Conservation (phyloP, 495 filamentous ascomycete species). For the Acidiella bohemica region DNA sequence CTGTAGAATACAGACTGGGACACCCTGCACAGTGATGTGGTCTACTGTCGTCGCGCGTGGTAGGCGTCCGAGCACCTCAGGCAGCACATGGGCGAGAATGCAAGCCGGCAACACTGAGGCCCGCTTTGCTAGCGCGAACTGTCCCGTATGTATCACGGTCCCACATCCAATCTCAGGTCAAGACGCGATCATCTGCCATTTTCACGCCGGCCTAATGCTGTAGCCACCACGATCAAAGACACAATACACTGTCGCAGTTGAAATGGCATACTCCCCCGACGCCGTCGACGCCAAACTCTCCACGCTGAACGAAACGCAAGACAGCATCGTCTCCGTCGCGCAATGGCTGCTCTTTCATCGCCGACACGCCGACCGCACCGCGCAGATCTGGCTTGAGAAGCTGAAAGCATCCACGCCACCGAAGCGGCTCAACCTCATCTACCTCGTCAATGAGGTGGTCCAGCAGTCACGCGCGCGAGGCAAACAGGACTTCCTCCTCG, state of each 20-base stretch:
- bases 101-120: no score
- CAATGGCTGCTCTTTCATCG: slow-evolving; percentile 99
- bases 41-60: no score
- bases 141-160: no score
- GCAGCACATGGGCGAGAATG: no score
- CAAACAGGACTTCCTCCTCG: slow-evolving; percentile 81
- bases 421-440: slow-evolving; percentile 82
- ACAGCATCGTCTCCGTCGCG: slow-evolving; percentile 84
- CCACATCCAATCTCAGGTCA: no score
- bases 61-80: no score
- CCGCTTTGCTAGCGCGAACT: no score
- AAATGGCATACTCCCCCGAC: slow-evolving; percentile 90
- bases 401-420: slow-evolving; percentile 64
- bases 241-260: neutral
- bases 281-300: slow-evolving; percentile 87
- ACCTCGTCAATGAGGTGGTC: slow-evolving; percentile 92
- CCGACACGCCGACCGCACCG: slow-evolving; percentile 78
- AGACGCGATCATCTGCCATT: no score
- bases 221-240: neutral
- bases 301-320: slow-evolving; percentile 87
- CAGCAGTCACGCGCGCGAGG: slow-evolving; percentile 86
- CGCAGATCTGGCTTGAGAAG: slow-evolving; percentile 75
- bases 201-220: no score
- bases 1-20: no score
- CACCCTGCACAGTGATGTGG: no score